Conservation (phyloP, 139 green algal genomes). For the Diplosphaera chodatii region DNA sequence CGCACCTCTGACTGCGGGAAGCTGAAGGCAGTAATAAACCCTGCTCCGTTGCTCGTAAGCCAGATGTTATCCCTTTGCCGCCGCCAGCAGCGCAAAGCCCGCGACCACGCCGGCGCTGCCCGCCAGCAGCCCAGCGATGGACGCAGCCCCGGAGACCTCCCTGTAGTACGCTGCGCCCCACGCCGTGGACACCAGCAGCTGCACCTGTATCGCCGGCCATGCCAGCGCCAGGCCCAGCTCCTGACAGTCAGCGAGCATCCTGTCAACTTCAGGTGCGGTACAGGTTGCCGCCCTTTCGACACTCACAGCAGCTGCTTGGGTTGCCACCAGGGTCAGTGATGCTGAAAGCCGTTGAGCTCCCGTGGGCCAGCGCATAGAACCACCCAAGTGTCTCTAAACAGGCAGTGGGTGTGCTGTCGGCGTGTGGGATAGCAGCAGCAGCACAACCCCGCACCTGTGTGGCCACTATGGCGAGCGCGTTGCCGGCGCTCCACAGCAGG, state of each 20-base stretch:
- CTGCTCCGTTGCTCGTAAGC: no score
- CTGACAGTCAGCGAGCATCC: background rate
- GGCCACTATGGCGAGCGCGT: background rate
- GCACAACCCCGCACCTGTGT: background rate
- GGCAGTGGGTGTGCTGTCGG: no score
- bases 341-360: no score
- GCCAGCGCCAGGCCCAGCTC: background rate
- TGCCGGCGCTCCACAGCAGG: background rate
- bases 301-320: no score
- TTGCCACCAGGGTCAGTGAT: no score
- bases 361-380: no score
- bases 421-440: no score
- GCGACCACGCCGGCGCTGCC: background rate
- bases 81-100: background rate
- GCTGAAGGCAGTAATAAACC: no score
- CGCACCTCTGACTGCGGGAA: no score
- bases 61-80: background rate
- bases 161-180: background rate
- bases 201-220: background rate
- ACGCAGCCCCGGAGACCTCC: background rate
- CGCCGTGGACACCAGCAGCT: background rate
- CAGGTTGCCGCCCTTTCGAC: no score
- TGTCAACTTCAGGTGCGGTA: no score
- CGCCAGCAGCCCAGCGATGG: background rate
- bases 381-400: no score